A percentile compares a stretch with the other conserved stretches of the same genome.
These are phyloP conservation scores for Turritis glabra DNA, from an alignment of 345 rosid species.

Conservation along the genomic window DNA sequence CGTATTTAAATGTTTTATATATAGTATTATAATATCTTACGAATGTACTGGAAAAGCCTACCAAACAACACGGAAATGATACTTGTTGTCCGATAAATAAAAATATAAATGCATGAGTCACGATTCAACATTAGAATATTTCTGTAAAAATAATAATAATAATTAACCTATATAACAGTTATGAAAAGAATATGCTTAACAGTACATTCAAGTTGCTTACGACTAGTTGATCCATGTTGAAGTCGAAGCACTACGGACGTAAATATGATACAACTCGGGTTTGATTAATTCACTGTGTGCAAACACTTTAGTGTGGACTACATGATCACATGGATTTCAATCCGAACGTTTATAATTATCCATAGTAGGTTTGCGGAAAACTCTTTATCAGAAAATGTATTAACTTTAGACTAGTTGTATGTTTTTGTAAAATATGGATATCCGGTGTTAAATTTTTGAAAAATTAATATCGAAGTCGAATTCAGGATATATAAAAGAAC, in stretches of 20 bases:
- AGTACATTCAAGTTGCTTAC: neutral
- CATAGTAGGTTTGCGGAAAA: neutral
- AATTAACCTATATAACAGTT: neutral
- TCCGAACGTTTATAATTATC: neutral
- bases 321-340: neutral
- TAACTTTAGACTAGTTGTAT: neutral
- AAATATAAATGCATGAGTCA: conserved; percentile 4
- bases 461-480: neutral
- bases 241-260: neutral
- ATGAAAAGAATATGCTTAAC: neutral
- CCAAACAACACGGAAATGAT: conserved; percentile 23
- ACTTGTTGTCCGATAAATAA: neutral
- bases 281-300: neutral
- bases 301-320: neutral
- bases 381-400: too few relatives aligned
- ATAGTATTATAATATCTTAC: conserved; percentile 3
- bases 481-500: neutral
- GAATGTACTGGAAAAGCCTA: conserved; percentile 32
- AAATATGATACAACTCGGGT: neutral
- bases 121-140: conserved; percentile 13
- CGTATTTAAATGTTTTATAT: neutral
- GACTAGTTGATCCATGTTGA: neutral
- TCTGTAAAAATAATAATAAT: neutral
- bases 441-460: neutral
- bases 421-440: neutral